A percentile compares a stretch with the other conserved stretches of the same genome.
Conservation (phyloP, 306 rosid genomes). For the Abrus precatorius region DNA sequence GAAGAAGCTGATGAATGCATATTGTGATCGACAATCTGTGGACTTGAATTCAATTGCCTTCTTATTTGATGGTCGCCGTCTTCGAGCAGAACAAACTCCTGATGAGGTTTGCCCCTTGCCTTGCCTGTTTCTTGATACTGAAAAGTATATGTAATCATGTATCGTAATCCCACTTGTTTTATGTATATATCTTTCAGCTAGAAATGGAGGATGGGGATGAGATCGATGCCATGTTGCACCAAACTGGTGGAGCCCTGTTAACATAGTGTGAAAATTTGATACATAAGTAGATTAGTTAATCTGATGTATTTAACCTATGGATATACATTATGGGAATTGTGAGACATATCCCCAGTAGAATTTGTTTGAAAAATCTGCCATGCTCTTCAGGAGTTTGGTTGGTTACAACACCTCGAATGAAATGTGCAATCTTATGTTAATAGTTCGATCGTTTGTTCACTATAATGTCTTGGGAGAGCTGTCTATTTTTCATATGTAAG, state of each 20-base stretch:
- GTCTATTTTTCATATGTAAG: not conserved
- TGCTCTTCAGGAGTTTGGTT: conserved; percentile 15
- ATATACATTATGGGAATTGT: conserved; percentile 30
- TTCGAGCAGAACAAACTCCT: conserved; percentile 76
- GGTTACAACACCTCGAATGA: not conserved
- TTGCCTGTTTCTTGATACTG: not conserved
- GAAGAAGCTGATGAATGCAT: conserved; percentile 83
- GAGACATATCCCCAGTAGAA: not conserved
- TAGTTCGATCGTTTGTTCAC: not conserved
- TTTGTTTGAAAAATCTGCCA: conserved; percentile 33
- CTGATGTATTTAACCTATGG: conserved; percentile 27
- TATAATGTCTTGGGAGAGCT: not conserved
- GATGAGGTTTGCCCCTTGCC: conserved; percentile 63
- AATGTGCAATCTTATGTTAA: not conserved
- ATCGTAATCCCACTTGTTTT: not conserved
- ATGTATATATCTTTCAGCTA: conserved; percentile 47
- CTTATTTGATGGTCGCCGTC: conserved; percentile 74
- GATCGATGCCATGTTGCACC: conserved; percentile 83
- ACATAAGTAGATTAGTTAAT: conserved; percentile 36
- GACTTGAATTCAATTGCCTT: conserved; percentile 66
- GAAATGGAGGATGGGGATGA: conserved; percentile 85
- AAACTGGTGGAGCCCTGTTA: conserved; percentile 61
- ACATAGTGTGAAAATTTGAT: conserved; percentile 23
- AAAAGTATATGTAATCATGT: not conserved
- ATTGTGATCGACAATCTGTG: conserved; percentile 77